Evolutionary conservation across 192 early-diverging fungal species (phyloP).

Genomic region (Entomortierella lignicola): DNA sequence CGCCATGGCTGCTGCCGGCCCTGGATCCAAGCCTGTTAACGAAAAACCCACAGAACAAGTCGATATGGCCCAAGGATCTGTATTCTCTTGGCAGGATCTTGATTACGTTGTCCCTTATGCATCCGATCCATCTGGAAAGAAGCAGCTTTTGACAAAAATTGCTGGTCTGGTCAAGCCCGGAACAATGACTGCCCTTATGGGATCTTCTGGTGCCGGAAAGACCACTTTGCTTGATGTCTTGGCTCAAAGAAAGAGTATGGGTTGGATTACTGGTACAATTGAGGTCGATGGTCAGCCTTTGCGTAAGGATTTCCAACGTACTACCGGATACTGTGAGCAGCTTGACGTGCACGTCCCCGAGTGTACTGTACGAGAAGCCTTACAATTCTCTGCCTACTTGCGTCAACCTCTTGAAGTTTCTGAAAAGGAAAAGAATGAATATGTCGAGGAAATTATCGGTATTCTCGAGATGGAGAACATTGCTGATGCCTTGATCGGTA

Average conservation of each 20-base stretch:
- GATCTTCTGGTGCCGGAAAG: slow-evolving; percentile 80
- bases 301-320: slow-evolving; percentile 70
- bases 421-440: slow-evolving; percentile 73
- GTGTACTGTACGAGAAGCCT: slow-evolving; percentile 80
- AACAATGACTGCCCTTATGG: slow-evolving; percentile 88
- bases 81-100: slow-evolving; percentile 72
- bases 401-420: slow-evolving; percentile 76
- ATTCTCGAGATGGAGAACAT: slow-evolving; percentile 82
- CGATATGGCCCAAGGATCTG: slow-evolving; percentile 65
- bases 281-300: slow-evolving; percentile 73
- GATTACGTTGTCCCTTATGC: slow-evolving; percentile 78
- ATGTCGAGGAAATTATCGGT: slow-evolving; percentile 82
- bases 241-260: slow-evolving; percentile 83
- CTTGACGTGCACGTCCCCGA: slow-evolving; percentile 82
- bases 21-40: slow-evolving; percentile 62
- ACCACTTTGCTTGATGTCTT: slow-evolving; percentile 82
- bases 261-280: slow-evolving; percentile 73
- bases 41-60: slow-evolving; percentile 58
- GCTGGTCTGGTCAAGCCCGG: slow-evolving; percentile 78
- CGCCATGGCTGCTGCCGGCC: slow-evolving; percentile 50
- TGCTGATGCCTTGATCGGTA: slow-evolving; percentile 78
- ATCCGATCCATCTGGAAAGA: slow-evolving; percentile 58
- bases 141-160: slow-evolving; percentile 76
- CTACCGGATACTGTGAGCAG: slow-evolving; percentile 88
- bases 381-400: slow-evolving; percentile 80